Evolutionary conservation across 2,329 filamentous ascomycete species (phyloP).

Genomic region (Chalaropsis ovoidea): DNA sequence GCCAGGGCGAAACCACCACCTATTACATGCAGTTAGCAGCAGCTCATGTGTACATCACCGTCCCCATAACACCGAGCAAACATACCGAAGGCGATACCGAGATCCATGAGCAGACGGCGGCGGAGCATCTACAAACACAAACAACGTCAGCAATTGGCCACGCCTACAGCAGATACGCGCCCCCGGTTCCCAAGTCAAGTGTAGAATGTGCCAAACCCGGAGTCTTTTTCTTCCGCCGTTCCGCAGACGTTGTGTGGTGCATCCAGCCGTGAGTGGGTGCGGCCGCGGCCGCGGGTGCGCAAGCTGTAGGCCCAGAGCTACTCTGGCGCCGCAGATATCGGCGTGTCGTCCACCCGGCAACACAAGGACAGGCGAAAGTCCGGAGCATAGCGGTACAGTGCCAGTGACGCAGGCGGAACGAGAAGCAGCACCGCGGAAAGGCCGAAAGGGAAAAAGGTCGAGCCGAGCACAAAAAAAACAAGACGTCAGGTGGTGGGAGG

Average conservation of each 20-base stretch:
- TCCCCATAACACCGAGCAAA: constrained; percentile 24
- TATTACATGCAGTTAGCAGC: constrained; percentile 29
- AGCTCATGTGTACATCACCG: not conserved
- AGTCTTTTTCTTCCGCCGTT: not conserved
- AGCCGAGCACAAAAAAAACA: not conserved
- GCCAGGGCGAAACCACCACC: constrained; percentile 46
- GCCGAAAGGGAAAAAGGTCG: not conserved
- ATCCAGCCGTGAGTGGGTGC: no score
- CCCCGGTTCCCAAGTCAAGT: not conserved
- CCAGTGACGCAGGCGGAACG: not conserved
- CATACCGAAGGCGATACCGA: constrained; percentile 48
- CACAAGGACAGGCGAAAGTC: not conserved
- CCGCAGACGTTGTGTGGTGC: not conserved
- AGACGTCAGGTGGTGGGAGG: constrained; percentile 31
- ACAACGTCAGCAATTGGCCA: constrained; percentile 18
- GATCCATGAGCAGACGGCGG: constrained; percentile 48
- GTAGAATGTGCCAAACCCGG: not conserved
- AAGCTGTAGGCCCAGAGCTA: not conserved
- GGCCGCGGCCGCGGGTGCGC: not conserved
- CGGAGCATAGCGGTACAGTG: not conserved
- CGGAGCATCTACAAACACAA: constrained; percentile 44
- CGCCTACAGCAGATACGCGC: not conserved
- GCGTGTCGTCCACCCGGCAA: not conserved
- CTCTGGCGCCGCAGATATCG: not conserved
- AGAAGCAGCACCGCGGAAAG: not conserved